phyloP scores from a whole-genome alignment of 2,329 filamentous ascomycete species.

The Penicillium sp. region DNA sequence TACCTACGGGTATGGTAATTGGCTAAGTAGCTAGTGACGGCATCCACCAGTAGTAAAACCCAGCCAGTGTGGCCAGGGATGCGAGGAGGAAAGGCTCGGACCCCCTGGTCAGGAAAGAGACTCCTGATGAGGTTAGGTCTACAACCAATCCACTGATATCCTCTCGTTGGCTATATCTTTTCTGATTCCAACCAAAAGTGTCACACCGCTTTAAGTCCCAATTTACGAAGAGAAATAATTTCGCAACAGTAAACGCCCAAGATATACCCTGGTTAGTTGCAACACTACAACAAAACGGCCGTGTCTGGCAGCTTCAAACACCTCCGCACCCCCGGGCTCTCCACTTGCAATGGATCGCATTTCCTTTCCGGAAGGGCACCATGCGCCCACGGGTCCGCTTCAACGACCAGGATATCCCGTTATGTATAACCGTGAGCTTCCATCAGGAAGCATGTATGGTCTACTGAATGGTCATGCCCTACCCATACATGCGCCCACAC shows the following conservation, averaged over 20 bases:
- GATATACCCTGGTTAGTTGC: neutral
- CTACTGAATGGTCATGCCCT: constrained; percentile 34
- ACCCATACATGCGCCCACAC: constrained; percentile 31
- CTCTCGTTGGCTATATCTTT: neutral
- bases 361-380: constrained; percentile 31
- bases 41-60: too few species aligned
- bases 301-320: neutral
- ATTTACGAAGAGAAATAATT: neutral
- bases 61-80: too few species aligned
- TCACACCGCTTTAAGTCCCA: neutral
- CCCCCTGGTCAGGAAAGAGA: too few species aligned
- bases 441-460: constrained; percentile 33
- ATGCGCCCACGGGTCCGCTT: constrained; percentile 22
- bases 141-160: neutral
- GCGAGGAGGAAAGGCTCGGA: too few species aligned
- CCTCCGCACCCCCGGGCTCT: neutral
- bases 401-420: constrained; percentile 26
- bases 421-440: constrained; percentile 34
- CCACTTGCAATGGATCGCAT: constrained; percentile 32
- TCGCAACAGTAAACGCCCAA: neutral
- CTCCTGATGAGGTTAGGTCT: neutral
- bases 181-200: neutral
- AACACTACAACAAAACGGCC: neutral
- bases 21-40: too few species aligned
- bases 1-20: too few species aligned